Conservation (phyloP, 1,284 basidiomycete species). For the Puccinia horiana region DNA sequence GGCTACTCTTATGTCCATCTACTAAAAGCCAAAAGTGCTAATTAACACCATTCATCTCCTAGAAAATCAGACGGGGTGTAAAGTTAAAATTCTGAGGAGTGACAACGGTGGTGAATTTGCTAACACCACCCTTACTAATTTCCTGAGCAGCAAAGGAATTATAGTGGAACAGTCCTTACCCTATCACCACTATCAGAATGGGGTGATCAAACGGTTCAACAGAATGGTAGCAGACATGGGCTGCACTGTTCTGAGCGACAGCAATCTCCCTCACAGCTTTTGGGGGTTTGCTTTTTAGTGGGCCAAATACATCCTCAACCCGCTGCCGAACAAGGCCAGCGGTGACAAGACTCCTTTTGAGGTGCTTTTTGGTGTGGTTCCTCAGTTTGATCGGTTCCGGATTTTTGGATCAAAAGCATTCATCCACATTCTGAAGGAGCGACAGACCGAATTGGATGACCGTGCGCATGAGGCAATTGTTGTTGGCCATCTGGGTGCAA, state of each 20-base stretch:
- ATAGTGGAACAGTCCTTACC: neutral
- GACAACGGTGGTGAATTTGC: conserved; percentile 21
- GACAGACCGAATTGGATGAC: neutral
- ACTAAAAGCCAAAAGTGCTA: no score
- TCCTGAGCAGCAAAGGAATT: neutral
- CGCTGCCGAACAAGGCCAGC: neutral
- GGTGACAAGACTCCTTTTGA: neutral
- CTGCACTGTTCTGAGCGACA: neutral
- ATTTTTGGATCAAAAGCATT: neutral
- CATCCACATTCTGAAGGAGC: neutral
- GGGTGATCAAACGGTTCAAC: neutral
- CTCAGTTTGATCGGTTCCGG: neutral
- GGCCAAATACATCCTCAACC: neutral
- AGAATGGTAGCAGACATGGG: conserved; percentile 8
- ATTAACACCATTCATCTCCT: neutral
- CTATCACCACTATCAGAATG: neutral
- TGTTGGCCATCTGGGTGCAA: neutral
- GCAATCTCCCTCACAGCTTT: neutral
- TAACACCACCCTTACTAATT: neutral
- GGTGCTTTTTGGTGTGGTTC: neutral
- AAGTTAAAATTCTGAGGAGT: neutral
- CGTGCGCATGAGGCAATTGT: neutral
- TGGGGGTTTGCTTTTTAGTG: conserved; percentile 1
- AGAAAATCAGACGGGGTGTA: neutral
- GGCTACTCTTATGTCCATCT: neutral